phyloP scores from a whole-genome alignment of 345 rosid species.

The Arabidopsis thaliana region DNA sequence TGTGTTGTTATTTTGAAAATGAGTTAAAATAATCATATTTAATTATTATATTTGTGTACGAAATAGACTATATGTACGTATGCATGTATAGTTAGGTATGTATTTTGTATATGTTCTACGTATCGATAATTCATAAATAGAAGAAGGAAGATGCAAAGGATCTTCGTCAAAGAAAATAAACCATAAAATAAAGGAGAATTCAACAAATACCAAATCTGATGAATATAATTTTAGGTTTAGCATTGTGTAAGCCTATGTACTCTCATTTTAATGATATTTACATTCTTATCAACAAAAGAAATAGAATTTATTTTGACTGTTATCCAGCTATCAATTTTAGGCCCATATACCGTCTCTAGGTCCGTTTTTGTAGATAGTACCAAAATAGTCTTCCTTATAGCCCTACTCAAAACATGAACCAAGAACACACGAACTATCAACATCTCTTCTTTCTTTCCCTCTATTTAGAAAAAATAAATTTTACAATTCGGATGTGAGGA shows the following conservation, averaged over 20 bases:
- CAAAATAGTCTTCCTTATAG: background rate
- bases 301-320: background rate
- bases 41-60: background rate
- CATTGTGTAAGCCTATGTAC: no score
- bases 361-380: background rate
- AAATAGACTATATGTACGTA: constrained; percentile 38
- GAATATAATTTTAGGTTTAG: no score
- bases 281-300: background rate
- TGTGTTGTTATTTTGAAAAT: constrained; percentile 46
- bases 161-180: constrained; percentile 18
- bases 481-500: background rate
- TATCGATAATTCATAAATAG: background rate
- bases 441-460: background rate
- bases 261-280: no score
- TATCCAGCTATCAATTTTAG: background rate
- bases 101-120: background rate
- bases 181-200: background rate
- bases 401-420: background rate
- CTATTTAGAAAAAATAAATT: background rate
- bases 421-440: constrained; percentile 26
- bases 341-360: background rate
- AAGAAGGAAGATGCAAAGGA: constrained; percentile 3
- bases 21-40: constrained; percentile 5
- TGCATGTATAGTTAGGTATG: constrained; percentile 44
- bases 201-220: background rate